Evolutionary conservation across 2,329 filamentous ascomycete species (phyloP).

Genomic region (Claviceps sp.): DNA sequence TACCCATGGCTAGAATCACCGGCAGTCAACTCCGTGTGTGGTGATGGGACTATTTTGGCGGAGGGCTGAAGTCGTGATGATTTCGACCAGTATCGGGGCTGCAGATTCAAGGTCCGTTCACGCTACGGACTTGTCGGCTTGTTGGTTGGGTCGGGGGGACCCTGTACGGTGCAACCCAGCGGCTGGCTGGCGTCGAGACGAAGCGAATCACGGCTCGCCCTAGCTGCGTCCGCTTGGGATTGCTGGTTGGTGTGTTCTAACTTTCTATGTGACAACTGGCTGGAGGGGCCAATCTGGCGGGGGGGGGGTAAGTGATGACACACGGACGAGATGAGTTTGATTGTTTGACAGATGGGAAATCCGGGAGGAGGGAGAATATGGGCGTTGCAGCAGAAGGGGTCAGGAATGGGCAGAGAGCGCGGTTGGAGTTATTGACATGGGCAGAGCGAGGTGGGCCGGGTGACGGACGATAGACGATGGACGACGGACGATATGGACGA

Average conservation of each 20-base stretch:
- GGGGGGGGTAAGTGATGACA: constrained; percentile 1
- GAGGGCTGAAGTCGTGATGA: background rate
- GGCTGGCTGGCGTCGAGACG: background rate
- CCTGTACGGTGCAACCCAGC: background rate
- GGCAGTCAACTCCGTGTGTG: background rate
- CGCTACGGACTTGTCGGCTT: background rate
- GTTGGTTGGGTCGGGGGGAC: background rate
- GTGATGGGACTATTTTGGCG: background rate
- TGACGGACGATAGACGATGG: background rate
- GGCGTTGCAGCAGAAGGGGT: background rate
- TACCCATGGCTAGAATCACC: constrained; percentile 37
- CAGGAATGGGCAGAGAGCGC: background rate
- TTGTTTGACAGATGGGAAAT: constrained; percentile 1
- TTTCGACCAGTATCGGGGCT: background rate
- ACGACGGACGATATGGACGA: background rate
- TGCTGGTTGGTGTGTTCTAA: background rate
- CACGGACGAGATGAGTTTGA: background rate
- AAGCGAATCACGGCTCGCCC: background rate
- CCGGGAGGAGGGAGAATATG: background rate
- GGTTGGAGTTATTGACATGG: background rate
- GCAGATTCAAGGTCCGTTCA: background rate
- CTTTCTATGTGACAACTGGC: background rate
- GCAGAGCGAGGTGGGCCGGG: background rate
- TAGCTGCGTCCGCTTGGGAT: background rate
- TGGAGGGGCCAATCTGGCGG: background rate